Evolutionary conservation across 352 stramenopile species (phyloP), one percentile per base, ranked within the genome.

Genomic region (Pythium chondricola): DNA sequence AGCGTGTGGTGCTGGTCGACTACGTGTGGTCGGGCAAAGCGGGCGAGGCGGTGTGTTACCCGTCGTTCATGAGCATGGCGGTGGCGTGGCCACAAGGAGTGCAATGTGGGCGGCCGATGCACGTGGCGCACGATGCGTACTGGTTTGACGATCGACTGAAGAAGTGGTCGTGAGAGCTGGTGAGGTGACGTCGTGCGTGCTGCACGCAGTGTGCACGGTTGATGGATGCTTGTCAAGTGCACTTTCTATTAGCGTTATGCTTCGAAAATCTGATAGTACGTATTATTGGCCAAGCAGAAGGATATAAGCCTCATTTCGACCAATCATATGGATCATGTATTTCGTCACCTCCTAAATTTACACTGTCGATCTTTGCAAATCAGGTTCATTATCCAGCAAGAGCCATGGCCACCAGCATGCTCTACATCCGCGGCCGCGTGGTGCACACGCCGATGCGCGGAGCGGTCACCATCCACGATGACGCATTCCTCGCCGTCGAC

Each of bases 401-500:
- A 18, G 35, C 35, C 8, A 18, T 16, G 18, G 35, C 35, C 8
- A 16, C 35, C 6, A 38, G 0, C 9, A 27, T 69, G 21, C 64
- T 46, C 32, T 80, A 67, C 25, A 60, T 83, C 38, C 69, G 67
- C 29, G 74, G 71, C 18, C 47, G 48, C 18, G 57, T 83, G 44
- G 60, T 71, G 21, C 69, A 85, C 49, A 50, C 71, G 40, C 74
- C 74, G 5, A 26, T 30, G 1, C 61, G 69, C 11, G 74, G 74
- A 32, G 21, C 18, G 2, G 21, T 85, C 10, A 61, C 67, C 37
- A 43, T 85, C 41, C 56, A 67, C 25, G 38, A 59, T 18, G 69
- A 85, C 56, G 69, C 74, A 7, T 78, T 85, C 46, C 2, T 85
- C 14, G 37, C 36, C 0, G 49, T 85, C 11, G 50, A 71, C 45